These are phyloP conservation scores for Leptomonas seymouri DNA, from an alignment of 208 protist genomes.

Conservation along the genomic window DNA sequence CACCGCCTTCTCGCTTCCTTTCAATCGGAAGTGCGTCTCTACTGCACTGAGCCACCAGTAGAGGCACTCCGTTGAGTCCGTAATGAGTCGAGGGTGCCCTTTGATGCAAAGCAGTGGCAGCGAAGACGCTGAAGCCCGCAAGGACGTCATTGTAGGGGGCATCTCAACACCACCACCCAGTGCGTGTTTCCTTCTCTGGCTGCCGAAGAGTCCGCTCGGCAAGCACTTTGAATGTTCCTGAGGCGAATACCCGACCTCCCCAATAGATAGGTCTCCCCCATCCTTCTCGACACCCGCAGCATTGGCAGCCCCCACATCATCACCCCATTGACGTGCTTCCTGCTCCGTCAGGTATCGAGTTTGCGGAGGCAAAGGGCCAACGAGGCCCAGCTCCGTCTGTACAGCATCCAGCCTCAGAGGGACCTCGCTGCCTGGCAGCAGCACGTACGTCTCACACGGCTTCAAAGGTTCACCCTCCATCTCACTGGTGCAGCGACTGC, in stretches of 20 bases:
- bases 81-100: conserved; percentile 38
- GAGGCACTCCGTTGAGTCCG: conserved; percentile 55
- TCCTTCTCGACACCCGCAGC: not conserved
- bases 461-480: not conserved
- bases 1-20: not conserved
- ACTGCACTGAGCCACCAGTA: conserved; percentile 61
- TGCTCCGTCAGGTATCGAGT: conserved; percentile 25
- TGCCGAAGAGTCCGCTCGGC: too few relatives aligned
- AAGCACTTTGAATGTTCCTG: too few relatives aligned
- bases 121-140: not conserved
- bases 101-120: conserved; percentile 36
- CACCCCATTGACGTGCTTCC: conserved; percentile 14
- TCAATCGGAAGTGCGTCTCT: conserved; percentile 56
- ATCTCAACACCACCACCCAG: not conserved
- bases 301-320: not conserved
- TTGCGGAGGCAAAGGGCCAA: conserved; percentile 22
- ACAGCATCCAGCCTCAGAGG: conserved; percentile 25
- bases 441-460: conserved; percentile 6
- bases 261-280: not conserved
- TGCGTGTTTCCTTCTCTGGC: not conserved
- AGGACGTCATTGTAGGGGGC: too few relatives aligned
- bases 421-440: conserved; percentile 24
- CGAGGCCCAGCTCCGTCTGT: conserved; percentile 10
- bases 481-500: too few relatives aligned
- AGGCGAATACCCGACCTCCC: too few relatives aligned